Evolutionary conservation across 352 stramenopile species (phyloP), one percentile per base, ranked within the genome.

Genomic region (Globisporangium middletonii): DNA sequence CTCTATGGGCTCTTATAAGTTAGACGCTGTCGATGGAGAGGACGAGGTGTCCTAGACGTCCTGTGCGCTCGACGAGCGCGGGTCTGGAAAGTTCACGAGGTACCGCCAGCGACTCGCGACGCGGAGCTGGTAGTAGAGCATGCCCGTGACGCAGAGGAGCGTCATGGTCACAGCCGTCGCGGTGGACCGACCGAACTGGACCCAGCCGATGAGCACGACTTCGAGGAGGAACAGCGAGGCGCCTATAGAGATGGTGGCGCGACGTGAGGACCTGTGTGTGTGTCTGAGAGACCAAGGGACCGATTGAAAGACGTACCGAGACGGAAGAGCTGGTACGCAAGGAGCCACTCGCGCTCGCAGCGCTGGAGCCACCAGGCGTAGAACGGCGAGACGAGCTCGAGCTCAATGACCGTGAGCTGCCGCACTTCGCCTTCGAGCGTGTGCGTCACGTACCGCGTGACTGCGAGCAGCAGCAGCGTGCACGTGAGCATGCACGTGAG

Each of bases 361-460:
- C 77, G 79, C 50, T 59, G 51, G 23, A 80, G 55, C 83, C 83
- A 93, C 77, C 79, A 93, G 5, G 68, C 56, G 33, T 72, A 73
- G 51, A 92, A 89, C 0, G 83, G 83, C 3, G 83, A 94, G 8
- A 77, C 69, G 11, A 76, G 62, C 54, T 92, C 83, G 46, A 94
- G 68, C 50, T 89, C 77, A 0, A 70, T 50, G 30, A 77, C 59
- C 46, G 67, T 79, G 4, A 92, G 67, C 42, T 59, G 51, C 30
- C 63, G 68, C 33, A 94, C 75, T 54, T 91, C 69, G 2, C 72
- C 72, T 30, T 94, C 83, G 23, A 94, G 76, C n/a, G 77, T 87
- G 57, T 92, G 75, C 30, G 81, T 86, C 23, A 91, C 79, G 57
- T 77, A 94, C 7, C 83, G 69, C 57, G 83, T 93, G 27, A 93